Base-by-base conservation (phyloP, 2,329 filamentous ascomycete genomes). In the Fusarium equiseti region DNA sequence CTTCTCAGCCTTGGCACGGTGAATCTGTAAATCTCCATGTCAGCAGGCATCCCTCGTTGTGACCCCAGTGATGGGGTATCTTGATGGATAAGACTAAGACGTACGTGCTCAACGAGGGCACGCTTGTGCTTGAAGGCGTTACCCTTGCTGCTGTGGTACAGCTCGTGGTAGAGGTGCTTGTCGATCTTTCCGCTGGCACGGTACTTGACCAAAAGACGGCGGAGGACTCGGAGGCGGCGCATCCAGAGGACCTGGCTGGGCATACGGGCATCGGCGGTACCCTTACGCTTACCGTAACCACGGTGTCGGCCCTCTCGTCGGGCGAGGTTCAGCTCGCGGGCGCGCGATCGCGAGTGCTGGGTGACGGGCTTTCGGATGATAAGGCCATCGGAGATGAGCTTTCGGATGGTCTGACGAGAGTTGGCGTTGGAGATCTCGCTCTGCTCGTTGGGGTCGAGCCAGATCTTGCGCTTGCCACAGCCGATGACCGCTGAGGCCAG, bases 71-170 rank as follows among this genome's bases (percentile, higher is more conserved):
- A 57, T 46, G 18, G 27, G 59, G 50, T 18, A 29, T 53, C 43
- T 35, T 66, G 42, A 56, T 45, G 46, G 49, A 80, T 31, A 57
- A 57, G 51, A 94, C 96, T 31, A 59, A 59, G 51, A 94, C 96
- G 83, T 97, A 99, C 96, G 89, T 99, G 96, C 91, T 99, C 96
- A 84, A 99, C 94, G 81, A 99, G 92, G 82, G 95, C 96, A 87
- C 96, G 92, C 95, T 98, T 99, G 94, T 99, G 96, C 95, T 99
- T 99, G 93, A 99, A 99, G 85, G 96, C 95, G 92, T 99, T 99
- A 97, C 96, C 97, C 95, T 99, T 99, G 92, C 93, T 96, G 84
- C 97, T 89, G 87, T 98, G 96, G 91, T 99, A 99, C 78, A 99
- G 94, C 89, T 98, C 95, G 91, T 99, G 96, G 91, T 99, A 99